Evolutionary conservation across 768 basidiomycete species (phyloP).

Genomic region (Tulasnella sp.): DNA sequence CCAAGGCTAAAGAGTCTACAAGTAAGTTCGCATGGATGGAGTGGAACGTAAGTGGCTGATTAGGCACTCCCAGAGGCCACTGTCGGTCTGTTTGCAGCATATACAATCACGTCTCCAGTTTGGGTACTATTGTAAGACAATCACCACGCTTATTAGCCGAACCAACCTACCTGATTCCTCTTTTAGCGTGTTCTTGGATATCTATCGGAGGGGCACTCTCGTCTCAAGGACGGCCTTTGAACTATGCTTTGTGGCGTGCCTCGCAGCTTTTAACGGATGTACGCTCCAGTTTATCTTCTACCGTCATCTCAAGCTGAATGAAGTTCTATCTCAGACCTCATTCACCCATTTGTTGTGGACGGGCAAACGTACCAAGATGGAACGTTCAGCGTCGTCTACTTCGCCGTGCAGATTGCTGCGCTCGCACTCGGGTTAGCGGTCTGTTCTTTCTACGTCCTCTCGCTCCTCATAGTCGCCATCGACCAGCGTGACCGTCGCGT

Average conservation of each 20-base stretch:
- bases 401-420: slow-evolving; percentile 18
- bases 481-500: slow-evolving; percentile 16
- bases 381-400: slow-evolving; percentile 28
- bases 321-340: not conserved
- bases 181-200: slow-evolving; percentile 21
- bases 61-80: slow-evolving; percentile 6
- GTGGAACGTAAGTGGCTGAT: not conserved
- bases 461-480: not conserved
- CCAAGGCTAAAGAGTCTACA: not conserved
- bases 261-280: slow-evolving; percentile 14
- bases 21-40: not conserved
- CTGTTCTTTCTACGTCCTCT: not conserved
- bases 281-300: not conserved
- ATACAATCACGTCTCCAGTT: not conserved
- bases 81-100: slow-evolving; percentile 5
- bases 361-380: not conserved
- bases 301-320: not conserved
- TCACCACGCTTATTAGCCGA: not conserved
- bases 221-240: slow-evolving; percentile 8
- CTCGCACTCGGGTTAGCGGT: not conserved
- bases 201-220: slow-evolving; percentile 20
- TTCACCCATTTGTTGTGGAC: not conserved
- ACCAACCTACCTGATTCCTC: not conserved
- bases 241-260: not conserved
- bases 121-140: slow-evolving; percentile 18